Evolutionary conservation across 2,329 filamentous ascomycete genomes (phyloP).

Genomic region (Penicillium sp.): DNA sequence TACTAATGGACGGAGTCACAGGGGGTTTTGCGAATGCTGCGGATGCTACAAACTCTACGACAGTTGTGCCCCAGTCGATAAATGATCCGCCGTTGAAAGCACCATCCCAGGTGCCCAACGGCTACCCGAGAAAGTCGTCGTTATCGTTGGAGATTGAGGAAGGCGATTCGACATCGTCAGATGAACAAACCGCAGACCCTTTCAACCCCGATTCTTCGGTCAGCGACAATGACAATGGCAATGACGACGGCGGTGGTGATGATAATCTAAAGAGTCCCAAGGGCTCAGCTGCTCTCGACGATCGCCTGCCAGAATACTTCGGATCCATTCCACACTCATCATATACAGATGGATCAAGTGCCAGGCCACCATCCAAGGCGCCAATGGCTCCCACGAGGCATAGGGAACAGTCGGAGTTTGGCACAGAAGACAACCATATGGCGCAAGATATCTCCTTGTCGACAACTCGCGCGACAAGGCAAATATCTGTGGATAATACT

Average conservation of each 20-base stretch:
- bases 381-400: constrained; percentile 1
- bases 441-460: constrained; percentile 3
- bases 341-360: constrained; percentile 23
- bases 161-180: constrained; percentile 31
- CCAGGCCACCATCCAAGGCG: constrained; percentile 8
- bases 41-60: too few relatives aligned
- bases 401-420: not conserved
- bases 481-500: constrained; percentile 54
- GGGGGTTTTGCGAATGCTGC: too few relatives aligned
- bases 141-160: constrained; percentile 23
- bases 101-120: constrained; percentile 16
- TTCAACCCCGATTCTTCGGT: constrained; percentile 36
- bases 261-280: constrained; percentile 4
- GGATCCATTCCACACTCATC: constrained; percentile 25
- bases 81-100: too few relatives aligned
- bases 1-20: too few relatives aligned
- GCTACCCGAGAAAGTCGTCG: constrained; percentile 21
- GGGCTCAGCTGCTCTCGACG: constrained; percentile 9
- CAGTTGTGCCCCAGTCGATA: too few relatives aligned
- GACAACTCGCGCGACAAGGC: constrained; percentile 54
- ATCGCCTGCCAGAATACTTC: constrained; percentile 14
- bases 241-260: constrained; percentile 25
- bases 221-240: constrained; percentile 30
- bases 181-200: constrained; percentile 38
- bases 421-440: constrained; percentile 3